A percentile compares a stretch with the other conserved stretches of the same genome.
phyloP scores from a whole-genome alignment of 225 moss, liverwort and hornwort genomes.

The Climacium dendroides region DNA sequence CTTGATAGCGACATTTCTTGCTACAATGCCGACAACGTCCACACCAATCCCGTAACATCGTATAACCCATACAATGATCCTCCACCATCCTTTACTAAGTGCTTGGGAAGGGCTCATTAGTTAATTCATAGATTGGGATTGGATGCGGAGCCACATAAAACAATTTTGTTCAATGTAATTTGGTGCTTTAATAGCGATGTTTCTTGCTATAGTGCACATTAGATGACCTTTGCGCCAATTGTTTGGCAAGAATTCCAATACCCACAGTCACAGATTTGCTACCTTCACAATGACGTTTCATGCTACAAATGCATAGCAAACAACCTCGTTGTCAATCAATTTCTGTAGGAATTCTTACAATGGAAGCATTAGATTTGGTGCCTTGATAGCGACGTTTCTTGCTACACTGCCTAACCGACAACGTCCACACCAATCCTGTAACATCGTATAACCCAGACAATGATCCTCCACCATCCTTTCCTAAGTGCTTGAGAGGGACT shows the following conservation, averaged over 20 bases:
- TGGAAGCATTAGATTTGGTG: neutral
- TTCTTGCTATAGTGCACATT: neutral
- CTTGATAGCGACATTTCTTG: rapidly evolving
- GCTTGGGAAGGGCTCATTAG: rapidly evolving
- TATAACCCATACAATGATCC: rapidly evolving
- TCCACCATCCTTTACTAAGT: neutral
- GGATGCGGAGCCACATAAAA: neutral
- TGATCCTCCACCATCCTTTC: rapidly evolving
- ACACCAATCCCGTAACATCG: too few relatives aligned
- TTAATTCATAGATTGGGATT: too few relatives aligned
- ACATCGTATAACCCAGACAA: too few relatives aligned
- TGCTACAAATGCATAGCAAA: neutral
- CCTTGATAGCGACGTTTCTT: rapidly evolving
- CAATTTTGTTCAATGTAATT: neutral
- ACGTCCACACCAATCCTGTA: neutral
- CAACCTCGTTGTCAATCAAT: rapidly evolving
- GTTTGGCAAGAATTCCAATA: neutral
- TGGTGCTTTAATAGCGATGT: neutral
- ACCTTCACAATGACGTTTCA: rapidly evolving
- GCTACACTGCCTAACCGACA: rapidly evolving
- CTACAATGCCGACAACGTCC: rapidly evolving
- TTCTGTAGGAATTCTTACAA: rapidly evolving
- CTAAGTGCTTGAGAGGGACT: rapidly evolving
- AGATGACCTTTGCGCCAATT: rapidly evolving
- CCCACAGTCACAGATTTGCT: neutral